Conservation (phyloP, 2,329 filamentous ascomycete genomes). For the Ceratocystis huliohia region DNA sequence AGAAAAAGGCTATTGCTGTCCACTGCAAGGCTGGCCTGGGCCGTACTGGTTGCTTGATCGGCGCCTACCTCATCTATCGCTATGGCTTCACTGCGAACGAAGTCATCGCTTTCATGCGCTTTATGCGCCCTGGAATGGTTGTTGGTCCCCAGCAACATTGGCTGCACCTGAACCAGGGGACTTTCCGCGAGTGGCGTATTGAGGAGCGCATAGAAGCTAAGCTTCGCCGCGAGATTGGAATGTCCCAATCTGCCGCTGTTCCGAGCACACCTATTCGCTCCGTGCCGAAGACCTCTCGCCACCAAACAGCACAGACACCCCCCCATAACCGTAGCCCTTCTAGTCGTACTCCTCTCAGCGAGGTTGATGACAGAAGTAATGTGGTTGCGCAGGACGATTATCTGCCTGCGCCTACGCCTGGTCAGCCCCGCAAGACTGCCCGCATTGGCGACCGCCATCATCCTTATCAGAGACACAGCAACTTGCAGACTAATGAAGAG, state of each 20-base stretch:
- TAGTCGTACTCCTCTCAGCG: conserved; percentile 74
- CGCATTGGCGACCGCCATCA: conserved; percentile 59
- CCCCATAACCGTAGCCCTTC: conserved; percentile 68
- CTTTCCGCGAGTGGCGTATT: conserved; percentile 98
- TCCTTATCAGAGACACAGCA: conserved; percentile 50
- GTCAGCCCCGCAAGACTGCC: conserved; percentile 82
- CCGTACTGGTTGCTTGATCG: conserved; percentile 89
- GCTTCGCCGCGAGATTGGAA: conserved; percentile 46
- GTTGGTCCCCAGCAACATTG: conserved; percentile 98
- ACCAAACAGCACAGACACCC: conserved; percentile 65
- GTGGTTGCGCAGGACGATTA: conserved; percentile 72
- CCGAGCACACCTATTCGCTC: conserved; percentile 50
- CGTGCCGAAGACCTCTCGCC: conserved; percentile 49
- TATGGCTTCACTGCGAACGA: conserved; percentile 96
- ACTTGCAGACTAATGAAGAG: conserved; percentile 35
- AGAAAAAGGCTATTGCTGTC: conserved; percentile 86
- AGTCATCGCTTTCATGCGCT: conserved; percentile 95
- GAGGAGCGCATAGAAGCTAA: conserved; percentile 69
- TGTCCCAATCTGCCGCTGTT: conserved; percentile 30
- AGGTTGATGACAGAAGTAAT: conserved; percentile 69
- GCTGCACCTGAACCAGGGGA: conserved; percentile 91
- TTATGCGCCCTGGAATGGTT: conserved; percentile 98
- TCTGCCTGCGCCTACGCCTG: conserved; percentile 85
- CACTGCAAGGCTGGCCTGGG: conserved; percentile 98
- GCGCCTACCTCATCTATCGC: conserved; percentile 93